These are phyloP conservation scores for Sarocladium oryzae DNA, from an alignment of 2,329 filamentous ascomycete species.

Conservation along the genomic window DNA sequence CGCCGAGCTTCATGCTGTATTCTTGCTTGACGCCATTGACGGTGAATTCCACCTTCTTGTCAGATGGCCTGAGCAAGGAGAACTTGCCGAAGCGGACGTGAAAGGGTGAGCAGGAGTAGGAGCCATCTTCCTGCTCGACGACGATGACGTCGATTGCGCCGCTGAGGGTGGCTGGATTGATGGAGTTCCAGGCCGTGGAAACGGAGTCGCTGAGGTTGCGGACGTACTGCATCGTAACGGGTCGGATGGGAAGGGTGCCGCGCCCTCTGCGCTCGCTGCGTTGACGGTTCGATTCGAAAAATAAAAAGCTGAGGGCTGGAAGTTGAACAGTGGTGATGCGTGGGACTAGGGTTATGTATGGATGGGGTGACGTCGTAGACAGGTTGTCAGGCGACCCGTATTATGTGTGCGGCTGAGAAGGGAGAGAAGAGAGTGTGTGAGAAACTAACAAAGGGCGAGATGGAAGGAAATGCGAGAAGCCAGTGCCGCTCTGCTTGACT, in stretches of 20 bases:
- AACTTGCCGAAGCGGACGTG: constrained; percentile 99
- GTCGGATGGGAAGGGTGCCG: neutral
- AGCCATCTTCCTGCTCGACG: constrained; percentile 90
- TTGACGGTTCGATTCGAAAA: neutral
- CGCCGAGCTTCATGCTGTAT: constrained; percentile 97
- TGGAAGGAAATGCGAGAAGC: neutral
- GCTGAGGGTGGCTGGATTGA: constrained; percentile 95
- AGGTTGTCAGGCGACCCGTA: too few relatives aligned
- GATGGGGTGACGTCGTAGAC: constrained; percentile 1
- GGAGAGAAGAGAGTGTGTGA: too few relatives aligned
- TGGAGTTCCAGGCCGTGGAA: constrained; percentile 98
- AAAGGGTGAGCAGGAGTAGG: constrained; percentile 87
- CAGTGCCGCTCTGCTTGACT: neutral
- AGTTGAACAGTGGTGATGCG: too few relatives aligned
- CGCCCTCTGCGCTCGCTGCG: neutral
- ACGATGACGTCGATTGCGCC: constrained; percentile 99
- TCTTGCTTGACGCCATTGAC: constrained; percentile 90
- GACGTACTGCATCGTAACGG: constrained; percentile 84
- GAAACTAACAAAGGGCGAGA: neutral
- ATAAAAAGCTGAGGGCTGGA: too few relatives aligned
- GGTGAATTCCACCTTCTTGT: constrained; percentile 98
- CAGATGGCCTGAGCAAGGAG: constrained; percentile 84
- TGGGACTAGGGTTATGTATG: neutral
- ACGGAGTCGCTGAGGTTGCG: constrained; percentile 91
- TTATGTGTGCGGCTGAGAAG: too few relatives aligned